Conservation (phyloP, 345 rosid species). For the Psidium guajava region DNA sequence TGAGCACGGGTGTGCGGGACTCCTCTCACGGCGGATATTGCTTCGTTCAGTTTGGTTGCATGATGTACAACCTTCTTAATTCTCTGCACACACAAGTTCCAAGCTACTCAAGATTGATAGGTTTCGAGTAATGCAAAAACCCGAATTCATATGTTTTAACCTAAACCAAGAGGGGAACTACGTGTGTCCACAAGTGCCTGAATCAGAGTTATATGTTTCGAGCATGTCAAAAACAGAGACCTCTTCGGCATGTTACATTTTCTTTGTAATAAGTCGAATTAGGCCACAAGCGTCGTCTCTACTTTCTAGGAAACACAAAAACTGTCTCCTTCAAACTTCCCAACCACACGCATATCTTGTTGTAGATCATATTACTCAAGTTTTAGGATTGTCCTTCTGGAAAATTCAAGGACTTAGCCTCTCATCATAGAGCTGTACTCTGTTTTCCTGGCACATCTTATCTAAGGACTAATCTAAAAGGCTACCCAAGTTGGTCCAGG, state of each 20-base stretch:
- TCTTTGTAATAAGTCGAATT: not conserved
- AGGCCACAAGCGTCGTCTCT: not conserved
- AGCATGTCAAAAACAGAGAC: not conserved
- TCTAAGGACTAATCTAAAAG: too few relatives aligned
- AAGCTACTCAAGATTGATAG: not conserved
- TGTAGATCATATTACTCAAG: not conserved
- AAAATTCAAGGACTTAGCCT: not conserved
- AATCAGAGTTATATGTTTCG: not conserved
- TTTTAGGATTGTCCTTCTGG: not conserved
- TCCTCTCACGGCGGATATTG: slow-evolving; percentile 59
- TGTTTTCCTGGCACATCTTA: not conserved
- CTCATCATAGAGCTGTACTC: not conserved
- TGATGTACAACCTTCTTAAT: slow-evolving; percentile 62
- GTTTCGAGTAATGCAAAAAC: not conserved
- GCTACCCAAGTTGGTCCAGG: not conserved
- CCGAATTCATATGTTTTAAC: not conserved
- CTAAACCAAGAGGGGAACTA: not conserved
- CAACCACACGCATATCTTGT: not conserved
- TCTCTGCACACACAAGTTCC: slow-evolving; percentile 31
- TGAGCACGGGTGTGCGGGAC: slow-evolving; percentile 67
- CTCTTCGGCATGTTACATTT: not conserved
- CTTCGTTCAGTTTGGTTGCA: slow-evolving; percentile 52
- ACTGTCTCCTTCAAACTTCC: not conserved
- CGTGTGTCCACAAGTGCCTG: not conserved
- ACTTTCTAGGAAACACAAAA: not conserved